Base-by-base conservation (phyloP, 1,284 basidiomycete species). In the Cutaneotrichosporon curvatum region DNA sequence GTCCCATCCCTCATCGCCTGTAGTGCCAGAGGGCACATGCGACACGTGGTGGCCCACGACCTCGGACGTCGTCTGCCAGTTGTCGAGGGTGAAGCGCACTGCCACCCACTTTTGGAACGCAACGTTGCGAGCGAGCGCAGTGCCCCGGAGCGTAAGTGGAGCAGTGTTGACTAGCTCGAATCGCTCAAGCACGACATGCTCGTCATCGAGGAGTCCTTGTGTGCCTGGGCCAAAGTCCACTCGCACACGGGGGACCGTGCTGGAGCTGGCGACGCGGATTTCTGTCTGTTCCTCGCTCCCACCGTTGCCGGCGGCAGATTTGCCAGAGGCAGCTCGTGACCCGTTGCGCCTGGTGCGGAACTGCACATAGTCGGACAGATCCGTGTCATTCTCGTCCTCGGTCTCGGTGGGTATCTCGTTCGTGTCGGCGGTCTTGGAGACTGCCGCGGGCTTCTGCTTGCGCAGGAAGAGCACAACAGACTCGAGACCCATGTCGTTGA, bases 11-110 rank as follows among this genome's bases (percentile, higher is more conserved):
- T 72, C 63, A 46, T 70, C 68, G 7, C 65, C 63, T 14, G 68
- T 66, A 11, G 68, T 67, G 16, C 60, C 52, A 18, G 67, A 44
- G 2, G 72, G 68, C 16, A 74, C 65, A 50, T 73, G 70, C n/a
- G 59, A 58, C 30, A 72, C 62, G 55, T 75, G 73, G 7, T 60
- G 56, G 9, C 63, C 72, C 15, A 68, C 56, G 7, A 78, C 76
- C 56, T 79, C 77, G 20, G 74, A 76, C 20, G 74, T 73, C 15
- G 76, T 79, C 62, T 77, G 75, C 77, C 77, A 79, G 47, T 74
- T 69, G 56, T 79, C 77, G 44, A 78, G 59, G 2, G 77, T 78
- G 59, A 78, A 79, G 16, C 77, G 63, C 10, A 79, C 68, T 2
- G 74, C 71, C 19, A 79, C 74, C 66, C 72, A 73, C 61, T 79